These are phyloP conservation scores for Ceratobasidium sp. DNA, from an alignment of 1,284 basidiomycete genomes.

Conservation along the genomic window DNA sequence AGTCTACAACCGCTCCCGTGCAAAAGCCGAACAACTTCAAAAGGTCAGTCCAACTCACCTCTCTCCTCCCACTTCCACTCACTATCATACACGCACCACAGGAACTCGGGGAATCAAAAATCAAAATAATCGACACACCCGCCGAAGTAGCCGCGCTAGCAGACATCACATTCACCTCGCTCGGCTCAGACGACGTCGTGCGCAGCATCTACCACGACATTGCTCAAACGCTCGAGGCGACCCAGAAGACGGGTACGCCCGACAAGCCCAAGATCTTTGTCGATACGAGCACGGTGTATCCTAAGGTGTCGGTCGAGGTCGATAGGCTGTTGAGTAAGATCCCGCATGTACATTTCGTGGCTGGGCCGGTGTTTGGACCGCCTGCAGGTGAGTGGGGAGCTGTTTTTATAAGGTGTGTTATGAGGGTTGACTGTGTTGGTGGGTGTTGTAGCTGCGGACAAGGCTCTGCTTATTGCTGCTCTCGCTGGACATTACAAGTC, in stretches of 20 bases:
- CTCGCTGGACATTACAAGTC: slow-evolving; percentile 87
- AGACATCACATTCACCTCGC: slow-evolving; percentile 84
- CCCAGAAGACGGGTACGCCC: slow-evolving; percentile 27
- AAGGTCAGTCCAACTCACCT: neutral
- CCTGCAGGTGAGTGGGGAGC: slow-evolving; percentile 25
- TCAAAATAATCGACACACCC: slow-evolving; percentile 68
- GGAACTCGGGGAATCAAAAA: slow-evolving; percentile 67
- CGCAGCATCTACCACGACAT: slow-evolving; percentile 76
- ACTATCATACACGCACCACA: slow-evolving; percentile 51
- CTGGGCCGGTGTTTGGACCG: slow-evolving; percentile 84
- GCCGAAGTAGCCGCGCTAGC: slow-evolving; percentile 73
- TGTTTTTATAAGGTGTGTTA: no score
- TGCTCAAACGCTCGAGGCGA: slow-evolving; percentile 66
- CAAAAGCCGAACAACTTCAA: slow-evolving; percentile 70
- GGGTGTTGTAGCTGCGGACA: slow-evolving; percentile 68
- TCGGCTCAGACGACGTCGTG: slow-evolving; percentile 81
- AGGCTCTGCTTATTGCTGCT: slow-evolving; percentile 77
- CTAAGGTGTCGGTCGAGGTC: slow-evolving; percentile 79
- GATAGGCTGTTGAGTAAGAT: slow-evolving; percentile 75
- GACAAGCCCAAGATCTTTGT: slow-evolving; percentile 78
- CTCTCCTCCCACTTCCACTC: neutral
- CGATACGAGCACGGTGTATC: slow-evolving; percentile 85
- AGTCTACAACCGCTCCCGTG: slow-evolving; percentile 75
- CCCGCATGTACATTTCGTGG: slow-evolving; percentile 76
- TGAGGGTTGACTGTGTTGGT: neutral